phyloP scores from a whole-genome alignment of 768 basidiomycete species.

The Amanita polypyramis region DNA sequence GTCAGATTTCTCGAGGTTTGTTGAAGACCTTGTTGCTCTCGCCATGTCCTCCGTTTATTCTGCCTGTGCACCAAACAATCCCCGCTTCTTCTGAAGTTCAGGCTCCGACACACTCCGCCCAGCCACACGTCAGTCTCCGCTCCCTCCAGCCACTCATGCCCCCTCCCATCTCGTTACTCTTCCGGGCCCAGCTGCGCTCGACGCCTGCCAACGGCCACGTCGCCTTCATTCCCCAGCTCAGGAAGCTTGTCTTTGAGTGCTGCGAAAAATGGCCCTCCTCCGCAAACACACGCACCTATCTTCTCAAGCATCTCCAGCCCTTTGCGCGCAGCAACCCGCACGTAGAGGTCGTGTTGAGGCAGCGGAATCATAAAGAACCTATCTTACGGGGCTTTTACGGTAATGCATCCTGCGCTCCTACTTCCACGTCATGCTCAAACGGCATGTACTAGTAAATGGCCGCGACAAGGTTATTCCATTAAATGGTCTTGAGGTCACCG shows the following conservation, averaged over 20 bases:
- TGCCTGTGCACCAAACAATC: conserved; percentile 1
- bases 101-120: conserved; percentile 6
- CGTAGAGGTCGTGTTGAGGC: conserved; percentile 76
- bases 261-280: conserved; percentile 80
- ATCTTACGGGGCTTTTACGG: conserved; percentile 79
- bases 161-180: conserved; percentile 18
- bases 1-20: conserved; percentile 25
- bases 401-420: conserved; percentile 17
- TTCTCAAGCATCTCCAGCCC: conserved; percentile 49
- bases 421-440: conserved; percentile 10
- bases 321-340: conserved; percentile 70
- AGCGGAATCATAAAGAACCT: conserved; percentile 66
- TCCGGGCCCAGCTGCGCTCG: conserved; percentile 40
- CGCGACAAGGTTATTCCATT: conserved; percentile 84
- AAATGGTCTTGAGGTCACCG: conserved; percentile 62
- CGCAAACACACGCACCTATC: conserved; percentile 55
- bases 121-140: conserved; percentile 7
- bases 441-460: conserved; percentile 56
- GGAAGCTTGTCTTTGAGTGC: conserved; percentile 84
- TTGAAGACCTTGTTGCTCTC: conserved; percentile 61
- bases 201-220: conserved; percentile 64
- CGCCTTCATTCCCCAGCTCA: conserved; percentile 65
- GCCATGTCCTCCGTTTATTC: conserved; percentile 38
- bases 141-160: conserved; percentile 12
- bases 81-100: conserved; percentile 4